A percentile compares a stretch with the other conserved stretches of the same genome.
phyloP scores from a whole-genome alignment of 306 rosid species.

The Quercus mongolica region DNA sequence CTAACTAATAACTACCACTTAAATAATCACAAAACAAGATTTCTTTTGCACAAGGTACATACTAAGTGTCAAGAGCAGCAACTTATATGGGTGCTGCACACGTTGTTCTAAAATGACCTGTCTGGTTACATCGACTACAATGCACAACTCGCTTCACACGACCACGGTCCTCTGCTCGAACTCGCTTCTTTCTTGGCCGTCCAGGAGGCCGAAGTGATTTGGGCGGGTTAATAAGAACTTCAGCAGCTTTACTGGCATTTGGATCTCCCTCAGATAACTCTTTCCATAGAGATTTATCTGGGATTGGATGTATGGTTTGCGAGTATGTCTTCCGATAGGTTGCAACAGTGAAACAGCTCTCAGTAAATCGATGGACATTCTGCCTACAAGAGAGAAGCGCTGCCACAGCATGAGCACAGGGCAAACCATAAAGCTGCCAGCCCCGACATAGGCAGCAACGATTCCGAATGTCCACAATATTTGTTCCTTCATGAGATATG shows the following conservation, averaged over 20 bases:
- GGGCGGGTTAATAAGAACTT: slow-evolving; percentile 63
- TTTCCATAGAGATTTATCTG: slow-evolving; percentile 79
- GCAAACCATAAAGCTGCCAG: slow-evolving; percentile 87
- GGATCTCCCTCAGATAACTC: slow-evolving; percentile 62
- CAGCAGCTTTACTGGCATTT: slow-evolving; percentile 31
- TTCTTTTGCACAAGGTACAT: slow-evolving; percentile 22
- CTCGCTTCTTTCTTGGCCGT: slow-evolving; percentile 79
- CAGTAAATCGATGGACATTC: slow-evolving; percentile 83
- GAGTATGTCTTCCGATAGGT: slow-evolving; percentile 84
- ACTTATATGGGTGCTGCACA: slow-evolving; percentile 78
- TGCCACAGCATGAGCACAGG: slow-evolving; percentile 90
- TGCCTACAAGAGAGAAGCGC: slow-evolving; percentile 88
- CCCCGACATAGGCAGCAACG: slow-evolving; percentile 82
- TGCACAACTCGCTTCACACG: slow-evolving; percentile 86
- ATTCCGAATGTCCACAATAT: slow-evolving; percentile 68
- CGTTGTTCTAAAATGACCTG: slow-evolving; percentile 91
- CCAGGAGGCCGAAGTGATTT: slow-evolving; percentile 85
- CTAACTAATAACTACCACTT: slow-evolving; percentile 34
- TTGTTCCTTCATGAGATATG: slow-evolving; percentile 71
- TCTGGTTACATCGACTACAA: slow-evolving; percentile 90
- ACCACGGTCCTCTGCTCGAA: slow-evolving; percentile 83
- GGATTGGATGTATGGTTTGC: slow-evolving; percentile 85
- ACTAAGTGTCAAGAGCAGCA: neutral
- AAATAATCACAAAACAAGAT: slow-evolving; percentile 28
- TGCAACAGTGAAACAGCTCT: slow-evolving; percentile 83